Evolutionary conservation across 1,284 basidiomycete species (phyloP).

Genomic region (Ceratobasidium sp.): DNA sequence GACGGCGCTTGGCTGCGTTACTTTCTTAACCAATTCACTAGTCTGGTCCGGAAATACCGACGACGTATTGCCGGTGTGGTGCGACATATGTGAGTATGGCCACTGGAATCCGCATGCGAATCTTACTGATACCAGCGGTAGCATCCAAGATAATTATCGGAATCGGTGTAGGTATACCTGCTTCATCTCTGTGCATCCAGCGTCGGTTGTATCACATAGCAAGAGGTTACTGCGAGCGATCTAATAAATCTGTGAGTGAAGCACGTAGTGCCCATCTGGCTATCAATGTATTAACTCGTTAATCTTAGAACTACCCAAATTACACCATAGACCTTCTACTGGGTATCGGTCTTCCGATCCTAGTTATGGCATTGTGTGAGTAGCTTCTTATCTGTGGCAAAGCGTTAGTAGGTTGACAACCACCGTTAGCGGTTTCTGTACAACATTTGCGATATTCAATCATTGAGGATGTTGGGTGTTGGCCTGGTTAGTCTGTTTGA

Average conservation of each 20-base stretch:
- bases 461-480: slow-evolving; percentile 48
- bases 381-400: slow-evolving; percentile 14
- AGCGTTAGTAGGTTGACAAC: not conserved
- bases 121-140: slow-evolving; percentile 51
- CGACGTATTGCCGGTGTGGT: slow-evolving; percentile 75
- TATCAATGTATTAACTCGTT: slow-evolving; percentile 3
- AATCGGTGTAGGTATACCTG: slow-evolving; percentile 61
- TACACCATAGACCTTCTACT: slow-evolving; percentile 64
- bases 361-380: slow-evolving; percentile 68
- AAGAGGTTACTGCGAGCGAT: slow-evolving; percentile 51
- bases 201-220: slow-evolving; percentile 67
- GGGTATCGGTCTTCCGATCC: slow-evolving; percentile 63
- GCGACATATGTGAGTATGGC: slow-evolving; percentile 75
- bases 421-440: not conserved
- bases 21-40: slow-evolving; percentile 73
- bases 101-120: slow-evolving; percentile 2
- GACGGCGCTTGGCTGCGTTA: slow-evolving; percentile 70
- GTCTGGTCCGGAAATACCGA: slow-evolving; percentile 74
- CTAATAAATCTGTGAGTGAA: slow-evolving; percentile 48
- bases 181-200: slow-evolving; percentile 65
- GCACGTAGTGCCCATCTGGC: slow-evolving; percentile 53
- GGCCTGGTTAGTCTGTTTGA: slow-evolving; percentile 9
- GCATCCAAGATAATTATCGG: slow-evolving; percentile 61
- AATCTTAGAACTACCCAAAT: not conserved
- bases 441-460: slow-evolving; percentile 37